phyloP scores from a whole-genome alignment of 257 asterid species.

The Prunella vulgaris region DNA sequence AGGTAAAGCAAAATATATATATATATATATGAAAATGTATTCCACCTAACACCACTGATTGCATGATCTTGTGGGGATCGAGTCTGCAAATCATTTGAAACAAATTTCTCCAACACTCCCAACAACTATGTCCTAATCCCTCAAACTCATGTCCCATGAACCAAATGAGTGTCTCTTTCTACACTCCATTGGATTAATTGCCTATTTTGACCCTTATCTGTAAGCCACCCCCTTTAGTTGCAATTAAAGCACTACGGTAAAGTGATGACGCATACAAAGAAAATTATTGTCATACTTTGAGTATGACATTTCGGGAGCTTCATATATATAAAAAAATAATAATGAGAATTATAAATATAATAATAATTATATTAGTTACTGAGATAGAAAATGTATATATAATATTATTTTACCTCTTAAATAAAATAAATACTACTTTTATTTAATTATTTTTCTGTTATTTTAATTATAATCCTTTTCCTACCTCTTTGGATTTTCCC shows the following conservation, averaged over 20 bases:
- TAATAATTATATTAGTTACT: too few relatives aligned
- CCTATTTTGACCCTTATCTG: slow-evolving; percentile 19
- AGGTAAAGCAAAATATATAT: background rate
- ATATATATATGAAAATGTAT: background rate
- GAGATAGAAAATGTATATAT: too few relatives aligned
- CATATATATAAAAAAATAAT: too few relatives aligned
- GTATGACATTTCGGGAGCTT: too few relatives aligned
- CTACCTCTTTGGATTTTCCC: too few relatives aligned
- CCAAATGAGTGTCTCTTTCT: background rate
- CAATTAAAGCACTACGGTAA: slow-evolving; percentile 14
- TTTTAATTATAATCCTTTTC: too few relatives aligned
- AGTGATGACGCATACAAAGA: background rate
- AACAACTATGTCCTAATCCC: slow-evolving; percentile 7
- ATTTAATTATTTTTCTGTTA: too few relatives aligned
- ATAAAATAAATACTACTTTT: too few relatives aligned
- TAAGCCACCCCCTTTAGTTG: background rate
- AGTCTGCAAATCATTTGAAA: slow-evolving; percentile 19
- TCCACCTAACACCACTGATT: slow-evolving; percentile 23
- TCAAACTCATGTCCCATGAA: slow-evolving; percentile 1
- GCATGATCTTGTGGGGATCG: slow-evolving; percentile 6
- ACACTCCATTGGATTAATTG: slow-evolving; percentile 11
- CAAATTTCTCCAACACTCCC: background rate
- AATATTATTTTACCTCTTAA: too few relatives aligned
- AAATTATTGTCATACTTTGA: background rate
- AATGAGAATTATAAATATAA: too few relatives aligned